These are phyloP conservation scores for Oldenlandia corymbosa DNA, from an alignment of 257 asterid genomes.

Conservation along the genomic window DNA sequence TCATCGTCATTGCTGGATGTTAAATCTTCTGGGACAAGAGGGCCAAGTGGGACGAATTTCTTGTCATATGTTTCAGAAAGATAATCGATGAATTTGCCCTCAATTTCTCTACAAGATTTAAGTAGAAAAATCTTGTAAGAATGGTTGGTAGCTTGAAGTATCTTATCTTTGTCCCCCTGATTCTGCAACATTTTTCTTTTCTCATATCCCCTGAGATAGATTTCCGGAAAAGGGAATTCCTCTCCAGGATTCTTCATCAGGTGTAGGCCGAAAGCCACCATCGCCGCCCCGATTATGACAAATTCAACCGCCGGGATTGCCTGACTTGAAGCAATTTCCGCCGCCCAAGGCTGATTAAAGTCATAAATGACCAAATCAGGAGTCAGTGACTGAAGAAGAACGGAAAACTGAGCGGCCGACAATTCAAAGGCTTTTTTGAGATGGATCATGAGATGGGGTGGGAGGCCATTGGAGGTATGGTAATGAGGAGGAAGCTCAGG, in stretches of 20 bases:
- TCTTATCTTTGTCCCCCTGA: neutral
- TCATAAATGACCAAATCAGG: slow-evolving; percentile 28
- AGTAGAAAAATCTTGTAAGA: slow-evolving; percentile 16
- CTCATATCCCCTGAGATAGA: slow-evolving; percentile 15
- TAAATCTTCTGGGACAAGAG: slow-evolving; percentile 15
- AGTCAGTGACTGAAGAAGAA: neutral
- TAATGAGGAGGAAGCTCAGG: slow-evolving; percentile 28
- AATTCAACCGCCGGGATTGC: slow-evolving; percentile 25
- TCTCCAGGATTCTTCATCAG: neutral
- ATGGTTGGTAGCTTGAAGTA: neutral
- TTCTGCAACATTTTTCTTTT: neutral
- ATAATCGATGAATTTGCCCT: slow-evolving; percentile 16
- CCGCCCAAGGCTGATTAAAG: slow-evolving; percentile 26
- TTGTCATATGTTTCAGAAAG: slow-evolving; percentile 5
- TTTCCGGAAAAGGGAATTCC: slow-evolving; percentile 18
- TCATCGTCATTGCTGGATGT: neutral
- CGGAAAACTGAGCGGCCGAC: slow-evolving; percentile 15
- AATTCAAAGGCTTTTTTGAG: slow-evolving; percentile 19
- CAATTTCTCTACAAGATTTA: slow-evolving; percentile 16
- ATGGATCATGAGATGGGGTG: slow-evolving; percentile 22
- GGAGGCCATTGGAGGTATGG: slow-evolving; percentile 34
- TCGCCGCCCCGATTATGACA: slow-evolving; percentile 3
- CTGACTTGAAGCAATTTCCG: slow-evolving; percentile 15
- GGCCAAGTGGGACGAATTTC: slow-evolving; percentile 21
- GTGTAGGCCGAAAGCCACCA: slow-evolving; percentile 10